These are phyloP conservation scores for Acacia melanoxylon DNA, from an alignment of 306 rosid genomes.

Conservation along the genomic window DNA sequence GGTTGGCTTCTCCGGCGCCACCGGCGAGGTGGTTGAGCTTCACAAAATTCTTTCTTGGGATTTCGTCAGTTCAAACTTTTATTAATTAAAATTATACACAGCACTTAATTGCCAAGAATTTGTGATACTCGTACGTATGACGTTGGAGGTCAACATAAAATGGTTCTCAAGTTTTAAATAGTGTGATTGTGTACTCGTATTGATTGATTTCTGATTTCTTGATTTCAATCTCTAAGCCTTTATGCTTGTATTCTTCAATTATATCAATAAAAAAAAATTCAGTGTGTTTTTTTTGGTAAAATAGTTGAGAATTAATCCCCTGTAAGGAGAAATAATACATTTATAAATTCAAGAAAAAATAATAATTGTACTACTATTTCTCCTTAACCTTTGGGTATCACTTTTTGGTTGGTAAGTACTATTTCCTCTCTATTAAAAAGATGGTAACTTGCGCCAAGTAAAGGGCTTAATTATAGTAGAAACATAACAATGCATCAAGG, in stretches of 20 bases:
- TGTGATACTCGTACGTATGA: neutral
- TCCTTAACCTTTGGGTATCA: neutral
- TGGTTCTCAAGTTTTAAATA: neutral
- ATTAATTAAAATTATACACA: neutral
- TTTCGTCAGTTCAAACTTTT: conserved; percentile 28
- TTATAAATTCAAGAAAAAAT: too few species aligned
- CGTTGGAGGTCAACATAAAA: neutral
- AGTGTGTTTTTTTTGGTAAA: neutral
- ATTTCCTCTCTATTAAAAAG: too few species aligned
- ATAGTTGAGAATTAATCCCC: too few species aligned
- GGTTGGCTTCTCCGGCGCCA: conserved; percentile 49
- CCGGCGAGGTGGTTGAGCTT: conserved; percentile 22
- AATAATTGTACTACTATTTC: too few species aligned
- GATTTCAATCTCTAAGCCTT: neutral
- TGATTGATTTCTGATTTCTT: neutral
- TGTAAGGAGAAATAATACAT: too few species aligned
- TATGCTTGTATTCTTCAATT: neutral
- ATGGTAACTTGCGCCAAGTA: too few species aligned
- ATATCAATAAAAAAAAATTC: neutral
- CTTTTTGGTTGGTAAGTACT: neutral
- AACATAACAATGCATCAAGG: too few species aligned
- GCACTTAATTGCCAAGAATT: neutral
- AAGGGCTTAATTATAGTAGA: too few species aligned
- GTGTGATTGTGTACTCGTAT: neutral
- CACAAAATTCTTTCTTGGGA: conserved; percentile 36